Evolutionary conservation across 1,284 basidiomycete genomes (phyloP), one percentile per base, ranked within the genome.

Genomic region (Serendipita sp.): DNA sequence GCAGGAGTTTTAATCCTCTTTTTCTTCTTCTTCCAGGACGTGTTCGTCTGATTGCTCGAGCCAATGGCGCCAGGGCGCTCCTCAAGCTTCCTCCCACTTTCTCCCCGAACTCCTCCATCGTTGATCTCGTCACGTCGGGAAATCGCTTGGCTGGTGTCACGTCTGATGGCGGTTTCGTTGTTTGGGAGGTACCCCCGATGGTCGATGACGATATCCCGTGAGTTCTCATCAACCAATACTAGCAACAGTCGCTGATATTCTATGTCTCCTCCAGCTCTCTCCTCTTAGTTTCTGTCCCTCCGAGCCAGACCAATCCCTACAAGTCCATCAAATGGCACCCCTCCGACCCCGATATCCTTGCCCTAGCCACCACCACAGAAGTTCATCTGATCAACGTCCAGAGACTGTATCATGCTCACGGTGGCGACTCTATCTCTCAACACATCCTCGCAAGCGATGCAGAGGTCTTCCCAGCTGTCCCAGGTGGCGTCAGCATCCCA

Each of bases 291-390:
- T 90, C 85, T 68, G 80, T 80, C 32, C 82, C 85, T 32, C 74
- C 83, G 38, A 72, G 69, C 15, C 79, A 81, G 64, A 71, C 75
- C 29, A 84, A 87, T 64, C 44, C 61, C 3, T 77, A 91, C 34
- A 84, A 84, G 66, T 82, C 84, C 6, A 87, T 91, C 65, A 89
- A 88, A 69, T 91, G 88, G 88, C 85, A 91, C 68, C 84, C 87
- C 15, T 84, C 82, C 70, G 82, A 87, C 63, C 77, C 79, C 1
- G 84, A 88, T 68, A 82, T 81, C n/a, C 76, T 91, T 49, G 87
- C 87, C 3, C 82, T 91, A 34, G 86, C 87, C 35, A 88, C 87
- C 0, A 83, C 85, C 65, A 81, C 78, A 61, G 82, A 81, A 67
- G 78, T 91, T 66, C 87, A 83, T 72, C 72, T 89, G 38, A 77